phyloP scores from a whole-genome alignment of 2,329 filamentous ascomycete genomes.

The Penicillium vulpinum region DNA sequence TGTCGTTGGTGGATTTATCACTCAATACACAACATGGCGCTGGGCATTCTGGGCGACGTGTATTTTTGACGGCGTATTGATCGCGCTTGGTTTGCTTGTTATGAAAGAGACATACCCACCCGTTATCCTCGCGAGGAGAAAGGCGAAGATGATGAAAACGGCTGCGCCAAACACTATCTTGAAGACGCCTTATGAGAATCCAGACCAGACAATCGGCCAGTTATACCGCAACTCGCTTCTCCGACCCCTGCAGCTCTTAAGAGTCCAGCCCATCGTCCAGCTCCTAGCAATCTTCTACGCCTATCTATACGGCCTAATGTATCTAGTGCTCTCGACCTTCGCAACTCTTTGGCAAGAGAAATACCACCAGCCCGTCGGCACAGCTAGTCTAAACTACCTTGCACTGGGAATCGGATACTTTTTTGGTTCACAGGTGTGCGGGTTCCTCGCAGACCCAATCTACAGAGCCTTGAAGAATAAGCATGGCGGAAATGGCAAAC shows the following conservation, averaged over 20 bases:
- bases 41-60: constrained; percentile 63
- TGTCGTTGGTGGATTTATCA: constrained; percentile 42
- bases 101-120: constrained; percentile 63
- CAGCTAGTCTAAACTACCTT: constrained; percentile 60
- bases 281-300: constrained; percentile 52
- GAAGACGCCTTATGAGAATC: constrained; percentile 28
- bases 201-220: constrained; percentile 16
- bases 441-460: neutral
- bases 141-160: constrained; percentile 34
- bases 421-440: constrained; percentile 46
- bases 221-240: constrained; percentile 42
- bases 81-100: constrained; percentile 58
- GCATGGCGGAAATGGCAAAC: constrained; percentile 24
- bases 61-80: constrained; percentile 59
- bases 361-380: constrained; percentile 54
- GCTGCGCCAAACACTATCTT: constrained; percentile 29
- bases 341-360: constrained; percentile 53
- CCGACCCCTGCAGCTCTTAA: constrained; percentile 54
- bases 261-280: constrained; percentile 57
- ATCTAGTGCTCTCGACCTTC: constrained; percentile 61
- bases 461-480: neutral
- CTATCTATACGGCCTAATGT: constrained; percentile 59
- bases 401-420: constrained; percentile 60
- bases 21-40: constrained; percentile 46
- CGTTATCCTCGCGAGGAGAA: constrained; percentile 58